Evolutionary conservation across 2,329 filamentous ascomycete genomes (phyloP), one percentile per base, ranked within the genome.

Genomic region (Claviceps sp.): DNA sequence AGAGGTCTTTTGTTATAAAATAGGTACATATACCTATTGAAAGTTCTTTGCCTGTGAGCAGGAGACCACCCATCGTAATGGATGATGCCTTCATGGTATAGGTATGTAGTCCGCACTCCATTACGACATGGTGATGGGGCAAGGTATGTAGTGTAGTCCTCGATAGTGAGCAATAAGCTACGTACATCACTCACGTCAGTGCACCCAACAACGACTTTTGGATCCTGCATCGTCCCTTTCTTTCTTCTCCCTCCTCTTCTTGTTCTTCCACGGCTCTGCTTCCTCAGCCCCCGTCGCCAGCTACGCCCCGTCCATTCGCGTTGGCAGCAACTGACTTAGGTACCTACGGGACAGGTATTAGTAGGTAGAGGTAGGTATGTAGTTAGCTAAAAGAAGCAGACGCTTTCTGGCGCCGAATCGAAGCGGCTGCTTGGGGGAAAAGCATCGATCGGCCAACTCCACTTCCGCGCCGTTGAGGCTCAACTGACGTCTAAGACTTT

Each of bases 401-500:
- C 7, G 18, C 9, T 43, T 37, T 38, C 42, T 50, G 48, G 22
- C 41, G 49, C 30, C n/a, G 30, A 50, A 46, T 50, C 49, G 41
- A n/a, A 34, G 46, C 20, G 22, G 48, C 48, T 49, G 24, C 40
- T 22, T 43, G 18, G 40, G 18, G 26, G 9, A 14, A 20, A n/a
- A 37, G 48, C n/a, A 18, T 49, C 34, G n/a, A 41, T 48, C 47
- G 6, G 48, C 20, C 7, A 16, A 36, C 36, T 42, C 44, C 36
- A 47, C 43, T n/a, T 11, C 24, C 20, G 36, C 22, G 49, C 44
- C 43, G 22, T 34, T 43, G 38, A 52, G 50, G 45, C 50, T 48
- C 36, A 36, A 51, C 45, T 52, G 50, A 44, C 50, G 45, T 52
- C 50, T n/a, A 38, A 43, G 50, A 52, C 44, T 52, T 47, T 47